Conservation (phyloP, 2,329 filamentous ascomycete genomes). For the Botrytis paeoniae region DNA sequence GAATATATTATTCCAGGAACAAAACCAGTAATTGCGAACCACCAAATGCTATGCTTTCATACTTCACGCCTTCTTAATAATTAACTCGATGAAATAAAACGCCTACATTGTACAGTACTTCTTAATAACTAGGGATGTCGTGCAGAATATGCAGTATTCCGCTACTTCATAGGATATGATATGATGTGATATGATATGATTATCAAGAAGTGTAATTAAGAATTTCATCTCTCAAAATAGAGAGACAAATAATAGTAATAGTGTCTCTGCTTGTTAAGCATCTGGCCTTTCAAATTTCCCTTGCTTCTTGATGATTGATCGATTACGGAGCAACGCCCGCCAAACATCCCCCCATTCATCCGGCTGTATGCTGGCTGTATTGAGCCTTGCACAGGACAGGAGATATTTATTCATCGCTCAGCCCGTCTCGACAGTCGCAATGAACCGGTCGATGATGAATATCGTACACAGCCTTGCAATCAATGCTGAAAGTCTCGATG, state of each 20-base stretch:
- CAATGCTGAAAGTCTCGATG: background rate
- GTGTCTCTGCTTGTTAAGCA: background rate
- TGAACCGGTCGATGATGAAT: background rate
- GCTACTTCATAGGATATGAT: background rate
- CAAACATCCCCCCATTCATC: slow-evolving; percentile 3
- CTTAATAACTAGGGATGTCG: slow-evolving; percentile 8
- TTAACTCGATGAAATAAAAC: background rate
- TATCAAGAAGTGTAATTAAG: background rate
- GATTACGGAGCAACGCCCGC: background rate
- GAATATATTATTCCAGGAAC: background rate
- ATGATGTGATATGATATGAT: background rate
- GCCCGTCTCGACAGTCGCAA: background rate
- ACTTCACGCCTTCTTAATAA: background rate
- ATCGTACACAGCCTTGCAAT: slow-evolving; percentile 16
- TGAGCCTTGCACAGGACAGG: slow-evolving; percentile 3
- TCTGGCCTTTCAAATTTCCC: background rate
- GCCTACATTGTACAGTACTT: background rate
- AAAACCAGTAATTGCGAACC: background rate
- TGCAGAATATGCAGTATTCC: slow-evolving; percentile 9
- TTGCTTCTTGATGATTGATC: background rate
- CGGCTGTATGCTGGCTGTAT: background rate
- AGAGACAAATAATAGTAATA: background rate
- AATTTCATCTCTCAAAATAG: background rate
- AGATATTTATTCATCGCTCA: background rate
- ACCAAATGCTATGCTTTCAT: background rate